Percentiles rank a stretch among this genome's conserved stretches.
Conservation (phyloP, 306 rosid genomes). For the Alnus rubra region DNA sequence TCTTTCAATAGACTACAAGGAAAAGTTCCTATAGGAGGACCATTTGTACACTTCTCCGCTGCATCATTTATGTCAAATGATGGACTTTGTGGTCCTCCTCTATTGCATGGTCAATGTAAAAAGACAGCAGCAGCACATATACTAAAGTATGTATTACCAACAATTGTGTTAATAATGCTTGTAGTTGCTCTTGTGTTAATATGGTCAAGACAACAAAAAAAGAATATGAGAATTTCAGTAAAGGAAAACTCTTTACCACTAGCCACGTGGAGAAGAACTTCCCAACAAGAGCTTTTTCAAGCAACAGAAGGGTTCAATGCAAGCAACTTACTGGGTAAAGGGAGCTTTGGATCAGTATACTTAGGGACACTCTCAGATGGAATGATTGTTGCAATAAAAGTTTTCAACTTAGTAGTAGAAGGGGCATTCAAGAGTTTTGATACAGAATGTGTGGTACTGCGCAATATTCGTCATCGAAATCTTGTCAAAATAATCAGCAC, state of each 20-base stretch:
- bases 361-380: slow-evolving; percentile 28
- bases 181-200: neutral
- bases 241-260: neutral
- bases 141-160: slow-evolving; percentile 18
- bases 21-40: too few relatives aligned
- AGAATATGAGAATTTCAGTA: neutral
- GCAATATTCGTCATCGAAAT: slow-evolving; percentile 31
- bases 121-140: neutral
- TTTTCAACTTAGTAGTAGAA: slow-evolving; percentile 18
- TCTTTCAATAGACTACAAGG: too few relatives aligned
- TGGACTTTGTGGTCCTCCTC: slow-evolving; percentile 37
- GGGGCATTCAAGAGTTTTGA: slow-evolving; percentile 8
- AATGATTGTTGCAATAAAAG: slow-evolving; percentile 24
- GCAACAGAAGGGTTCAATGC: slow-evolving; percentile 26
- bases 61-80: slow-evolving; percentile 31
- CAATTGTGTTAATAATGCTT: slow-evolving; percentile 14
- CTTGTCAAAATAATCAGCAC: slow-evolving; percentile 20
- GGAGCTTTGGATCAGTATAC: slow-evolving; percentile 28
- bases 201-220: neutral
- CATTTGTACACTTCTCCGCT: too few relatives aligned
- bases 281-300: slow-evolving; percentile 27
- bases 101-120: neutral
- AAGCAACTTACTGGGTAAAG: slow-evolving; percentile 23
- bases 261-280: slow-evolving; percentile 14
- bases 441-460: slow-evolving; percentile 20